Conservation (phyloP, 2,329 filamentous ascomycete genomes). For the Stenocarpella maydis region DNA sequence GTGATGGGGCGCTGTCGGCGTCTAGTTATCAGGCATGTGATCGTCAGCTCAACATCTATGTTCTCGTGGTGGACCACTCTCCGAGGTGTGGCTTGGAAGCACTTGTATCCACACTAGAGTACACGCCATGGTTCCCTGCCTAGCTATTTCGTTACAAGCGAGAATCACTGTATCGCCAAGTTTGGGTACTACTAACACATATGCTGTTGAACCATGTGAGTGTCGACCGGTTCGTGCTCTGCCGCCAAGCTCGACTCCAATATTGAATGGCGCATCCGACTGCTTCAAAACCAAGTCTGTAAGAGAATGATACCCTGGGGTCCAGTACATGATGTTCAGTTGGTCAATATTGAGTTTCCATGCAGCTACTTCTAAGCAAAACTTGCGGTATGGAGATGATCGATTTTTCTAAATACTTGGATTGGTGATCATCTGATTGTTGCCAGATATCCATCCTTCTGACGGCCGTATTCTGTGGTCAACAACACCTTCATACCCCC, state of each 20-base stretch:
- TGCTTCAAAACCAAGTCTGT: too few relatives aligned
- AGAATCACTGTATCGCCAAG: not conserved
- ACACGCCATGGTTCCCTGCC: not conserved
- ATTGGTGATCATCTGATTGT: not conserved
- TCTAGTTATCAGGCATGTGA: not conserved
- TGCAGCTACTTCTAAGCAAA: too few relatives aligned
- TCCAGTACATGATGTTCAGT: too few relatives aligned
- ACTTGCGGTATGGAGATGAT: not conserved
- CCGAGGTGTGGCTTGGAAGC: not conserved
- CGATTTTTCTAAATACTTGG: not conserved
- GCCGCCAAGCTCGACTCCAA: too few relatives aligned
- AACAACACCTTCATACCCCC: not conserved
- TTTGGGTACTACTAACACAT: not conserved
- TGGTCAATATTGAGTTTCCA: too few relatives aligned
- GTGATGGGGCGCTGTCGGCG: not conserved
- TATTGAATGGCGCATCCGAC: too few relatives aligned
- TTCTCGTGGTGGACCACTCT: too few relatives aligned
- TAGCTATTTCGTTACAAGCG: not conserved
- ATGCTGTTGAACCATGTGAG: fast-evolving
- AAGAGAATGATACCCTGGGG: too few relatives aligned
- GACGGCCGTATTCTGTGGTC: not conserved
- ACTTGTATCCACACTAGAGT: not conserved
- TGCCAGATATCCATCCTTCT: not conserved
- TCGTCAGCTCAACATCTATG: too few relatives aligned
- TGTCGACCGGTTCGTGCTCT: not conserved